Evolutionary conservation across 2,329 filamentous ascomycete genomes (phyloP).

Genomic region (Apiospora pterosperma): DNA sequence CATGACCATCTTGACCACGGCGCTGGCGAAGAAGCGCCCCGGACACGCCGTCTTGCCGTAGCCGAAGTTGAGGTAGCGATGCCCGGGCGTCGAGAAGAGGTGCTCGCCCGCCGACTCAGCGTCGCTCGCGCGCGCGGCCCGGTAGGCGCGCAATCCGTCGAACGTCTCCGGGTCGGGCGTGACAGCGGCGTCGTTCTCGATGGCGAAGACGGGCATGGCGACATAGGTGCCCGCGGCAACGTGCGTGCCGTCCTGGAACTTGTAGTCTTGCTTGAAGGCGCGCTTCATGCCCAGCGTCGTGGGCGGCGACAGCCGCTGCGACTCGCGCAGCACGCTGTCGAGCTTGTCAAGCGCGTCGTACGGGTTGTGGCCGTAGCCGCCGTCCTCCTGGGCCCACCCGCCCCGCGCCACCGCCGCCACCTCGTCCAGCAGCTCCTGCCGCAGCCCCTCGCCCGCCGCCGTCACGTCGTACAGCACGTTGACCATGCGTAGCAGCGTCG

Average conservation of each 20-base stretch:
- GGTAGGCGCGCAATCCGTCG: constrained; percentile 31
- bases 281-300: too few species aligned
- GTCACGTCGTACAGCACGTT: constrained; percentile 12
- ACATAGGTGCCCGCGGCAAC: too few species aligned
- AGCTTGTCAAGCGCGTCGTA: constrained; percentile 9
- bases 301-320: too few species aligned
- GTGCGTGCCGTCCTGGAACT: not conserved
- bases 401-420: constrained; percentile 8
- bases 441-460: not conserved
- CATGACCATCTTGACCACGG: constrained; percentile 27
- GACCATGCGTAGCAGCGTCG: constrained; percentile 7
- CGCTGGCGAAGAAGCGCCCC: constrained; percentile 28
- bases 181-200: constrained; percentile 24
- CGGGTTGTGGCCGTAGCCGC: too few species aligned
- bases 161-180: constrained; percentile 26
- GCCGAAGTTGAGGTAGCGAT: constrained; percentile 30
- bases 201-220: constrained; percentile 17
- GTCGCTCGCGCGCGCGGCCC: constrained; percentile 20
- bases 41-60: constrained; percentile 32
- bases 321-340: constrained; percentile 5
- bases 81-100: constrained; percentile 21
- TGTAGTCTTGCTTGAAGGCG: constrained; percentile 62
- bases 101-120: not conserved
- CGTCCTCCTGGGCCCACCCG: constrained; percentile 8
- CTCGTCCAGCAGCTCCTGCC: too few species aligned